Evolutionary conservation across 2,329 filamentous ascomycete species (phyloP).

Genomic region (Calonectria pauciramosa): DNA sequence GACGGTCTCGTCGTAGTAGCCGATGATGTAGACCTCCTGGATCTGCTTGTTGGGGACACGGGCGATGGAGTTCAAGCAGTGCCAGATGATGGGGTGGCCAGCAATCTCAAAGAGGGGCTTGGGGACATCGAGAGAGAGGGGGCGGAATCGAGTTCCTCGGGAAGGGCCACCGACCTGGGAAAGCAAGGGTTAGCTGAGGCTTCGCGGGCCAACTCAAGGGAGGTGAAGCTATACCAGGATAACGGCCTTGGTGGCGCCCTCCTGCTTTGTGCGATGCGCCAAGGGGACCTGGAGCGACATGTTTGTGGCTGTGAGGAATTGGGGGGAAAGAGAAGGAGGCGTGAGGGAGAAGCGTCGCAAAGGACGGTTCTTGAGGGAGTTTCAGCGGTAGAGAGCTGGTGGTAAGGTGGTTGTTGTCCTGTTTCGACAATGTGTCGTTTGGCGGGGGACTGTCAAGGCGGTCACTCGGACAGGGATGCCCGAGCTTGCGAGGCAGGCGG

Average conservation of each 20-base stretch:
- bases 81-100: slow-evolving; percentile 97
- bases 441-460: slow-evolving; percentile 28
- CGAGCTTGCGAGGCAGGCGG: slow-evolving; percentile 13
- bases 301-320: slow-evolving; percentile 28
- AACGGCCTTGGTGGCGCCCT: slow-evolving; percentile 87
- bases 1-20: slow-evolving; percentile 97
- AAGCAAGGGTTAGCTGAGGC: slow-evolving; percentile 46
- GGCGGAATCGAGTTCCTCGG: slow-evolving; percentile 94
- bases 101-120: slow-evolving; percentile 99
- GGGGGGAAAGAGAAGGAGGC: not conserved
- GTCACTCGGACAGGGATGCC: slow-evolving; percentile 25
- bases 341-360: slow-evolving; percentile 16
- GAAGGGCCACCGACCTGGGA: slow-evolving; percentile 91
- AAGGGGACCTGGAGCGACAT: slow-evolving; percentile 72
- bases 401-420: slow-evolving; percentile 23
- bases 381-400: slow-evolving; percentile 13
- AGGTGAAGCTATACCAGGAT: slow-evolving; percentile 77
- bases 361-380: slow-evolving; percentile 13
- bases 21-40: slow-evolving; percentile 96
- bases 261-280: slow-evolving; percentile 61
- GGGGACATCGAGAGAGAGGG: slow-evolving; percentile 93
- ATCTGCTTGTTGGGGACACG: slow-evolving; percentile 85
- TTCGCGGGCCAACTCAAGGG: slow-evolving; percentile 5
- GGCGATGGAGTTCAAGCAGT: slow-evolving; percentile 92
- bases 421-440: slow-evolving; percentile 12